Conservation (phyloP, 2,329 filamentous ascomycete genomes). For the Aspergillus amoenus region DNA sequence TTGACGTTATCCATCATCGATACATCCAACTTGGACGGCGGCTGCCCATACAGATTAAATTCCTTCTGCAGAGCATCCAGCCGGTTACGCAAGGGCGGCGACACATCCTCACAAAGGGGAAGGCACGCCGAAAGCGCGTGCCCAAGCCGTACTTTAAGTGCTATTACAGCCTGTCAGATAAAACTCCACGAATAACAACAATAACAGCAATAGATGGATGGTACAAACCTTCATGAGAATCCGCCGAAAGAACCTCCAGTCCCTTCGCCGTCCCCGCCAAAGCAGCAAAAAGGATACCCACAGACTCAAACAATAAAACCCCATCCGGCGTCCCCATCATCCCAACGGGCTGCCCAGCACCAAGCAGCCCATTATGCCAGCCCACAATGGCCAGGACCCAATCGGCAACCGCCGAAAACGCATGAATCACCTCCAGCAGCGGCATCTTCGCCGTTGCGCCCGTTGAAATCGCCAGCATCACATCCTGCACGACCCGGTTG, state of each 20-base stretch:
- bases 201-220: neutral
- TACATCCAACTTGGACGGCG: slow-evolving; percentile 45
- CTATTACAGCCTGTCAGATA: slow-evolving; percentile 17
- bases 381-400: slow-evolving; percentile 41
- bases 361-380: slow-evolving; percentile 32
- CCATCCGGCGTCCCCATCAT: slow-evolving; percentile 37
- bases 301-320: slow-evolving; percentile 41
- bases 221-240: slow-evolving; percentile 33
- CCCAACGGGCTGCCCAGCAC: slow-evolving; percentile 28
- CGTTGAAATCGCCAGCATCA: slow-evolving; percentile 39
- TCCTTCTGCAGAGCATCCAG: slow-evolving; percentile 43
- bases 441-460: slow-evolving; percentile 31
- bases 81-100: slow-evolving; percentile 38
- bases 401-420: slow-evolving; percentile 34
- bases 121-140: slow-evolving; percentile 41
- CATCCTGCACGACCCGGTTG: slow-evolving; percentile 43
- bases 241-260: slow-evolving; percentile 35
- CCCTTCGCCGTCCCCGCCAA: slow-evolving; percentile 38
- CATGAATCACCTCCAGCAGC: slow-evolving; percentile 29
- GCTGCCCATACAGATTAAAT: slow-evolving; percentile 42
- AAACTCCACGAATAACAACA: neutral
- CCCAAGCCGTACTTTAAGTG: slow-evolving; percentile 37
- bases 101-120: slow-evolving; percentile 41
- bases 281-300: slow-evolving; percentile 43
- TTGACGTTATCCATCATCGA: slow-evolving; percentile 43